A percentile compares a stretch with the other conserved stretches of the same genome.
Evolutionary conservation across 352 stramenopile genomes (phyloP).

Genomic region (Phytophthora lateralis): DNA sequence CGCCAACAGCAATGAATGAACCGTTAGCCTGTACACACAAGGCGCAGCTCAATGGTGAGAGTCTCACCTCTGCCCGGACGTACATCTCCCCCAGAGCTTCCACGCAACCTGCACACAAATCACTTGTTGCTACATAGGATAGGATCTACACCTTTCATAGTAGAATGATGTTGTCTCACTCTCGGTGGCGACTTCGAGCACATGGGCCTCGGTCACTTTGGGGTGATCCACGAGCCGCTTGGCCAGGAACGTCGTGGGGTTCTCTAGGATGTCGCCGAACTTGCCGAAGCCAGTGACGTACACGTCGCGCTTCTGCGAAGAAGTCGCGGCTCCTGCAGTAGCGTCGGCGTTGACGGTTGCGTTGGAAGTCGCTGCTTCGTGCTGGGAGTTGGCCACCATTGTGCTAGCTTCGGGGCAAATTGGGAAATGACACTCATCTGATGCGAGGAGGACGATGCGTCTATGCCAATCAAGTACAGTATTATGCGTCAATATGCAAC

Average conservation of each 20-base stretch:
- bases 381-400: conserved; percentile 34
- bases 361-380: conserved; percentile 1
- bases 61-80: conserved; percentile 34
- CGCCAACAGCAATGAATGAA: not conserved
- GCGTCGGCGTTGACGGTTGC: not conserved
- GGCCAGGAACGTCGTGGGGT: conserved; percentile 74
- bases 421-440: conserved; percentile 15
- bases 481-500: not conserved
- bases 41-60: not conserved
- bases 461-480: conserved; percentile 7
- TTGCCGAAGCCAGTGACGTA: conserved; percentile 87
- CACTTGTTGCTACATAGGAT: not conserved
- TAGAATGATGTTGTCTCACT: conserved; percentile 32
- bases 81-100: conserved; percentile 36
- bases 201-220: conserved; percentile 67
- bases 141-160: not conserved
- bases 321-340: conserved; percentile 4
- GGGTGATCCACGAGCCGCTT: conserved; percentile 55
- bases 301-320: conserved; percentile 50
- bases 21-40: not conserved
- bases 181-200: conserved; percentile 76
- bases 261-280: conserved; percentile 83
- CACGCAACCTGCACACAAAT: conserved; percentile 27
- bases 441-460: conserved; percentile 2
- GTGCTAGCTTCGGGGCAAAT: not conserved